Evolutionary conservation across 495 filamentous ascomycete genomes (phyloP).

Genomic region (Aspergillus baeticus): DNA sequence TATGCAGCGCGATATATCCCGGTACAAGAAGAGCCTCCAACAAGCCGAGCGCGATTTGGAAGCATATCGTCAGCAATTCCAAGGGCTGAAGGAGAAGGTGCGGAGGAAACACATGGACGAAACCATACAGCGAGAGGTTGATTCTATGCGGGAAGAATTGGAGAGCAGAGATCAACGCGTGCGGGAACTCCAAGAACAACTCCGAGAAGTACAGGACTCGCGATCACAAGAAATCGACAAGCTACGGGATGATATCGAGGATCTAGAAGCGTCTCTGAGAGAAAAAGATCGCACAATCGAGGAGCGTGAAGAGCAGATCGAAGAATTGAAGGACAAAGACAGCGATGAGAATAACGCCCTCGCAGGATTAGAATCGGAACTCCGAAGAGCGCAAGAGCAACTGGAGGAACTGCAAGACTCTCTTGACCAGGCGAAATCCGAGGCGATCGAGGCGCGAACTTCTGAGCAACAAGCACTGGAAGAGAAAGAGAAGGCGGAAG

Average conservation of each 20-base stretch:
- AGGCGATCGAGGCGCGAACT: constrained; percentile 56
- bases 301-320: constrained; percentile 64
- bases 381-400: constrained; percentile 55
- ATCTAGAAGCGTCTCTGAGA: constrained; percentile 62
- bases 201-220: constrained; percentile 44
- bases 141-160: constrained; percentile 56
- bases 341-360: constrained; percentile 52
- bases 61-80: constrained; percentile 70
- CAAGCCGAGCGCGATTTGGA: constrained; percentile 81
- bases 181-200: constrained; percentile 42
- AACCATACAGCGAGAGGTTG: constrained; percentile 59
- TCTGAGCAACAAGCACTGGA: constrained; percentile 62
- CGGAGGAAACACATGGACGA: constrained; percentile 71
- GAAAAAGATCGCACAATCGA: constrained; percentile 66
- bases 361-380: constrained; percentile 48
- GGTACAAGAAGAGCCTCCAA: constrained; percentile 75
- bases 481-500: constrained; percentile 52
- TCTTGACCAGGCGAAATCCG: constrained; percentile 48
- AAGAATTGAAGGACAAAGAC: constrained; percentile 55
- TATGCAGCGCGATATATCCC: constrained; percentile 79
- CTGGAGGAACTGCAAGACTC: constrained; percentile 63
- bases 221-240: constrained; percentile 57
- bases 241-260: constrained; percentile 65
- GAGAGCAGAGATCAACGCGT: constrained; percentile 55
- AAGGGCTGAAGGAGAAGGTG: constrained; percentile 74